phyloP scores from a whole-genome alignment of 805 yeast species.

The Cyberlindnera xylosilytica region DNA sequence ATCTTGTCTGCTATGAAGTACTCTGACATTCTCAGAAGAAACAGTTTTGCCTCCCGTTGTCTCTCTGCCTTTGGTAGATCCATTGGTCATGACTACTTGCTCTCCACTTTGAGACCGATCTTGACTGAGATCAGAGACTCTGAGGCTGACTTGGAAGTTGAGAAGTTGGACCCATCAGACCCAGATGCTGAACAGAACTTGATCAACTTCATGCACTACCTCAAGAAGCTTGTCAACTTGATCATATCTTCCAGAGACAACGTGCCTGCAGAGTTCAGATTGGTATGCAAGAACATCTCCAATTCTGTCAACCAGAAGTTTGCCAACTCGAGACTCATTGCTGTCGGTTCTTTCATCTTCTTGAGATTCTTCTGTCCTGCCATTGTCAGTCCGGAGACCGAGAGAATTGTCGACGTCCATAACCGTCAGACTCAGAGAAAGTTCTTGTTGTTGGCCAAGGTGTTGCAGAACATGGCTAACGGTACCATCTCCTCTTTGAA shows the following conservation, averaged over 20 bases:
- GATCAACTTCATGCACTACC: constrained; percentile 50
- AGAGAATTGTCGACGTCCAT: constrained; percentile 37
- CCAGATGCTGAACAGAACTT: constrained; percentile 39
- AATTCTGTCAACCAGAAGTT: constrained; percentile 55
- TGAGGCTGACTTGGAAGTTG: constrained; percentile 61
- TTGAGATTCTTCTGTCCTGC: constrained; percentile 84
- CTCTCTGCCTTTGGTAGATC: constrained; percentile 66
- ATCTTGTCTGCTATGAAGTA: constrained; percentile 57
- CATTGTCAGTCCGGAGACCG: constrained; percentile 76
- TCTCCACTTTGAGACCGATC: constrained; percentile 50
- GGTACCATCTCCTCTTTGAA: constrained; percentile 65
- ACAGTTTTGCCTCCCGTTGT: constrained; percentile 77
- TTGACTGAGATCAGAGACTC: constrained; percentile 49
- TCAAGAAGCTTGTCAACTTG: constrained; percentile 53
- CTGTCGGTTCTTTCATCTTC: constrained; percentile 85
- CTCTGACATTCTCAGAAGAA: constrained; percentile 74
- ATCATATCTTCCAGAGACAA: constrained; percentile 51
- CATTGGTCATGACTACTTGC: constrained; percentile 61
- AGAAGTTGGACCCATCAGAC: constrained; percentile 40
- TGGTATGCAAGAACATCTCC: constrained; percentile 66
- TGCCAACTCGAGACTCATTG: constrained; percentile 62
- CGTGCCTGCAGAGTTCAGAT: constrained; percentile 71
- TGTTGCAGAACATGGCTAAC: constrained; percentile 83
- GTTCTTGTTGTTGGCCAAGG: constrained; percentile 75
- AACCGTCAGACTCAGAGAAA: constrained; percentile 52